Evolutionary conservation across 352 stramenopile genomes (phyloP), one percentile per base, ranked within the genome.

Genomic region (Globisporangium cylindrosporum): DNA sequence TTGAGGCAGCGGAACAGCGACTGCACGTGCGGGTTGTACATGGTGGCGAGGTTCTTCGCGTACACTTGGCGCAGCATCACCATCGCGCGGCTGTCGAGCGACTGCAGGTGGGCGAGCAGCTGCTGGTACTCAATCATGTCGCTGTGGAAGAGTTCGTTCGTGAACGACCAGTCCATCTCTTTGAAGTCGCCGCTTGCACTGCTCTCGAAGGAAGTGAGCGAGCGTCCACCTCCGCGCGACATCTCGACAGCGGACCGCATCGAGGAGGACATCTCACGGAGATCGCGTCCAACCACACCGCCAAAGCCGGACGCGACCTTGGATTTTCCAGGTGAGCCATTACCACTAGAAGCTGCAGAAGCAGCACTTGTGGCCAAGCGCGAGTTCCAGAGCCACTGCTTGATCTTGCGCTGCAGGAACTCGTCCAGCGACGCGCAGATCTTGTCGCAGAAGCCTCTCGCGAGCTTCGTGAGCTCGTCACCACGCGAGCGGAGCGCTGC

Each of bases 121-220:
- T 69, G 65, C 71, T 86, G 72, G 62, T 88, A 91, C 48, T 83
- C 72, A 0, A 74, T 55, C 20, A 90, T 55, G 1, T 75, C 57
- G 1, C 54, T 70, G 59, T 93, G 85, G 24, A 91, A 80, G 20
- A 56, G 68, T n/a, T 90, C 80, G 53, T 84, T 90, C 7, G 73
- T 78, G 68, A 93, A 88, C 5, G 64, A 70, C 82, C 82, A 93
- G 59, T 93, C 81, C 73, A 90, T 82, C 15, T 92, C 74, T 14
- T 73, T 72, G 29, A 61, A 63, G 1, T 73, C 67, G 18, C 70
- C 69, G 12, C 54, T 38, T 3, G 70, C 65, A 20, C 72, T 73
- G 20, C 59, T 58, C 60, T 83, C 73, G 51, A 78, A 81, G 18
- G 79, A 82, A 27, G 74, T 78, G 55, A 78, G 69, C 6, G 76